Conservation (phyloP, 2,329 filamentous ascomycete genomes). For the Daldinia eschscholtzii region DNA sequence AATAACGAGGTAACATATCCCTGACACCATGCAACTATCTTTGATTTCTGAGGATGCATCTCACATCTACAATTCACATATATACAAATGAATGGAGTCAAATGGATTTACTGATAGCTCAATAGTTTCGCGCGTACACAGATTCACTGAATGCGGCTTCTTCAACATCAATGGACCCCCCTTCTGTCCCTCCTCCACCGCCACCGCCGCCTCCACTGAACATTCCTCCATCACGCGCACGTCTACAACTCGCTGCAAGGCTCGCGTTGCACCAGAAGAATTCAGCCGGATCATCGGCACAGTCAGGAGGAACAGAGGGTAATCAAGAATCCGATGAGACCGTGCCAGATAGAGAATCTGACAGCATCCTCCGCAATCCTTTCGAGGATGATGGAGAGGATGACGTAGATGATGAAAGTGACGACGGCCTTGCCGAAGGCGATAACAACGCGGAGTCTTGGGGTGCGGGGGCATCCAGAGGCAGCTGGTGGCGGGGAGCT, state of each 20-base stretch:
- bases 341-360: constrained; percentile 38
- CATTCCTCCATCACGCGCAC: constrained; percentile 86
- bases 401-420: constrained; percentile 64
- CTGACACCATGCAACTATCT: constrained; percentile 5
- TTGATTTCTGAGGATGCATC: neutral
- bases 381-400: constrained; percentile 63
- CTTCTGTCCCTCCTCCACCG: constrained; percentile 69
- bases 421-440: constrained; percentile 54
- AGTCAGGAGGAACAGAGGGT: constrained; percentile 57
- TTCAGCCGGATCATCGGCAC: constrained; percentile 58
- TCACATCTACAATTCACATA: neutral
- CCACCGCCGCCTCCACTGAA: constrained; percentile 84
- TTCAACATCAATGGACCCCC: constrained; percentile 65
- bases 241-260: constrained; percentile 89
- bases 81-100: neutral
- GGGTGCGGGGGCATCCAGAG: constrained; percentile 52
- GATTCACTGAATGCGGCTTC: constrained; percentile 63
- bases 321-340: constrained; percentile 55
- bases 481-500: constrained; percentile 64
- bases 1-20: constrained; percentile 73
- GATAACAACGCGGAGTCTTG: constrained; percentile 55
- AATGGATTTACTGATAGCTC: constrained; percentile 35
- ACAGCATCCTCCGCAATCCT: constrained; percentile 50
- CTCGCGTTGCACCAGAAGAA: constrained; percentile 81
- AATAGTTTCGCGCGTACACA: constrained; percentile 70